Evolutionary conservation across 352 stramenopile genomes (phyloP).

Genomic region (Phytopythium helicoides): DNA sequence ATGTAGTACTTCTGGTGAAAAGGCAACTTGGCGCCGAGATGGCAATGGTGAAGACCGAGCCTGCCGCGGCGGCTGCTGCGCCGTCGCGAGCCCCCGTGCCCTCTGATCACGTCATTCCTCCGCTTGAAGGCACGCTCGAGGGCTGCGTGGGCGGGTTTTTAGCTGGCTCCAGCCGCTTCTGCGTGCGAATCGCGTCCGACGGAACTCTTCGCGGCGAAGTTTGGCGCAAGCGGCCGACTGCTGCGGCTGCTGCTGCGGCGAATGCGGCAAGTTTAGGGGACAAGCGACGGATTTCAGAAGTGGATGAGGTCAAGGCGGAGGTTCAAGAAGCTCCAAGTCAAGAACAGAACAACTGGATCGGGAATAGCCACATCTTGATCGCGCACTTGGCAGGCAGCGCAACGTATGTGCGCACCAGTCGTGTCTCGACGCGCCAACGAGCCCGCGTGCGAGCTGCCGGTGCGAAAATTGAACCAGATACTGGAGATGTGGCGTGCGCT

Average conservation of each 20-base stretch:
- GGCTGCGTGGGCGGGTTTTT: conserved; percentile 46
- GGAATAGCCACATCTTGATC: conserved; percentile 18
- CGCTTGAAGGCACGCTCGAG: conserved; percentile 39
- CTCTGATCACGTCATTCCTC: background rate
- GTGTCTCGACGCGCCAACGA: background rate
- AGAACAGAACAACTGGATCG: background rate
- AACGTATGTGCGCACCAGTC: conserved; percentile 8
- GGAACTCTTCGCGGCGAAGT: conserved; percentile 37
- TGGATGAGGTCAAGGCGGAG: background rate
- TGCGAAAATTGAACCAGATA: conserved; percentile 1
- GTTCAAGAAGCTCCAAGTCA: background rate
- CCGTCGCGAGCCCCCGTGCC: too few species aligned
- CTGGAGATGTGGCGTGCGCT: background rate
- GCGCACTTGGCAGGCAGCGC: conserved; percentile 33
- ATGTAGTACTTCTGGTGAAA: too few species aligned
- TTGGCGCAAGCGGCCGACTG: conserved; percentile 12
- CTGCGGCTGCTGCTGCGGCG: conserved; percentile 3
- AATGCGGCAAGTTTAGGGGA: background rate
- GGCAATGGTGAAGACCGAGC: too few species aligned
- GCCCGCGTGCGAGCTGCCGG: background rate
- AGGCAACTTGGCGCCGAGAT: too few species aligned
- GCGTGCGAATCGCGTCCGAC: conserved; percentile 37
- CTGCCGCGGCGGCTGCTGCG: too few species aligned
- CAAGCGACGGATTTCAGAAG: conserved; percentile 23
- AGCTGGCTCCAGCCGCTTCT: conserved; percentile 29